Conservation (phyloP, 129 eudicot species). For the Flaveria robusta region DNA sequence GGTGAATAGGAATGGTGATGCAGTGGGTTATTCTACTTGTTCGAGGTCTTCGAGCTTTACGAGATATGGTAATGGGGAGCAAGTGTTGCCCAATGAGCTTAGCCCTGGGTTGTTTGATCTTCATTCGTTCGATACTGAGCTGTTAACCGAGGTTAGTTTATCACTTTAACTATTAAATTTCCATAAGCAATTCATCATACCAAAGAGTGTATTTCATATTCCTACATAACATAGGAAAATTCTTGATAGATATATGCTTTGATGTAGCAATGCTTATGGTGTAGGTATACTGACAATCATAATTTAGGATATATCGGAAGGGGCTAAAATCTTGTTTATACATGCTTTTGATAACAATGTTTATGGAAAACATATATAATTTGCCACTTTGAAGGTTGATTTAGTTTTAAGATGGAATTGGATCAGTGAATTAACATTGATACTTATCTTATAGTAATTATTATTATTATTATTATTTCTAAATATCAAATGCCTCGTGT, state of each 20-base stretch:
- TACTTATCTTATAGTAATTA: too few species aligned
- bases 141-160: constrained; percentile 66
- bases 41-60: constrained; percentile 47
- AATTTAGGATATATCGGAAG: not conserved
- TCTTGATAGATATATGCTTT: not conserved
- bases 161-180: not conserved
- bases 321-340: not conserved
- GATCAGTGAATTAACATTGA: not conserved
- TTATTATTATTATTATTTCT: too few species aligned
- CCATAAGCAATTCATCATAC: not conserved
- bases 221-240: not conserved
- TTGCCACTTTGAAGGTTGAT: not conserved
- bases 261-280: constrained; percentile 1
- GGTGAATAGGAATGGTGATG: constrained; percentile 39
- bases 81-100: constrained; percentile 51
- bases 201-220: not conserved
- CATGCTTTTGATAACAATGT: constrained; percentile 1
- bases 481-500: too few species aligned
- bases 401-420: not conserved
- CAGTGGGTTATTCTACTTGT: constrained; percentile 40
- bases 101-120: constrained; percentile 92
- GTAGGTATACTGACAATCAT: not conserved
- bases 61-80: constrained; percentile 52
- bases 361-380: constrained; percentile 11
- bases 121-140: constrained; percentile 79